phyloP scores from a whole-genome alignment of 257 asterid species.

The Solanum bulbocastanum region DNA sequence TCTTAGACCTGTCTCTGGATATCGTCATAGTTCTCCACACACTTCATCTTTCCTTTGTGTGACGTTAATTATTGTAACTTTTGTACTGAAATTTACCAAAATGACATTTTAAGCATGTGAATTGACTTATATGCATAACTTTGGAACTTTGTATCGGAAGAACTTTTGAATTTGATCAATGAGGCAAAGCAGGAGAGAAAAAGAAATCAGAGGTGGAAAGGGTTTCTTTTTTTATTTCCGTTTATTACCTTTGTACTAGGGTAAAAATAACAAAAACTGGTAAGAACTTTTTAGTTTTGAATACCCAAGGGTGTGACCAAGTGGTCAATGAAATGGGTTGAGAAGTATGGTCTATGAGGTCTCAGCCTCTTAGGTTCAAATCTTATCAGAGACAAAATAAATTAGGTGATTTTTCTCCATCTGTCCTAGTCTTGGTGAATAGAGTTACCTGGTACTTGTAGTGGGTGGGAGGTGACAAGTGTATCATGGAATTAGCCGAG shows the following conservation, averaged over 20 bases:
- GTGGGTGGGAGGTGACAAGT: background rate
- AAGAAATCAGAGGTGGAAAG: background rate
- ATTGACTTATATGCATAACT: background rate
- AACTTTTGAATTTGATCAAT: background rate
- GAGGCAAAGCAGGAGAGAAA: background rate
- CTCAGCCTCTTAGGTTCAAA: background rate
- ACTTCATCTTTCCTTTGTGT: background rate
- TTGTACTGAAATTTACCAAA: background rate
- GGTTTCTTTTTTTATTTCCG: background rate
- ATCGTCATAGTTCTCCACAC: background rate
- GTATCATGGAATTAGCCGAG: background rate
- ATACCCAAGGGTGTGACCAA: background rate
- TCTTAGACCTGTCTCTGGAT: background rate
- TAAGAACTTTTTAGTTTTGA: background rate
- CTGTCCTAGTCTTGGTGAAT: background rate
- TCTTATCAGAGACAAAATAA: background rate
- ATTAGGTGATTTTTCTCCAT: background rate
- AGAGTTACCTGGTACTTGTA: background rate
- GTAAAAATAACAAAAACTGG: background rate
- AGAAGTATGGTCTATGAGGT: background rate
- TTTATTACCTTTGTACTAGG: background rate
- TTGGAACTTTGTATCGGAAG: background rate
- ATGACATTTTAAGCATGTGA: background rate
- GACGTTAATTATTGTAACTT: background rate
- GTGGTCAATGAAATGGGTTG: background rate